These are phyloP conservation scores for Gremmenia infestans DNA, from an alignment of 2,329 filamentous ascomycete genomes.

Conservation along the genomic window DNA sequence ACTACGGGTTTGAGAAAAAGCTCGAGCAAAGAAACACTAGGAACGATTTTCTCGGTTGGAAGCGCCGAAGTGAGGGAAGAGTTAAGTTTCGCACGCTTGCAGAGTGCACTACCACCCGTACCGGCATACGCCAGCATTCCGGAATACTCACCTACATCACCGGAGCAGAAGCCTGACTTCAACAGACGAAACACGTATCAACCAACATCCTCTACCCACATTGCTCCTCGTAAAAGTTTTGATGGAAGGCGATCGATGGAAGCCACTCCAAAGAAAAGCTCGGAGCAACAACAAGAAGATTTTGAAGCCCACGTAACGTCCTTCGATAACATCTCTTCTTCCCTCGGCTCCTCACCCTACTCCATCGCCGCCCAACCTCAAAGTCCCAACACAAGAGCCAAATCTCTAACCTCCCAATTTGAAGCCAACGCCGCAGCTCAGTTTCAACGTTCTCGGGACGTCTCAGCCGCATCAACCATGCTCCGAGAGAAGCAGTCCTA, in stretches of 20 bases:
- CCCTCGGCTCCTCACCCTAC: slow-evolving; percentile 24
- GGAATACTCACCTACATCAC: slow-evolving; percentile 5
- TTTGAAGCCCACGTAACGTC: slow-evolving; percentile 25
- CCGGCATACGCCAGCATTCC: slow-evolving; percentile 16
- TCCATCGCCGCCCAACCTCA: slow-evolving; percentile 1
- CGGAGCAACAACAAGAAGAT: slow-evolving; percentile 12
- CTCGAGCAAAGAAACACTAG: slow-evolving; percentile 26
- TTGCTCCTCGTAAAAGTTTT: slow-evolving; percentile 5
- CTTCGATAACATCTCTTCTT: slow-evolving; percentile 16
- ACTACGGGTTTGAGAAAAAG: slow-evolving; percentile 9
- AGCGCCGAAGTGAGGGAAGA: slow-evolving; percentile 24
- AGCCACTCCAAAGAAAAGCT: background rate
- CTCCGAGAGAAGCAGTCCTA: slow-evolving; percentile 11
- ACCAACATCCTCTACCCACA: background rate
- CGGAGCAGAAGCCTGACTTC: slow-evolving; percentile 7
- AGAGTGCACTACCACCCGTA: slow-evolving; percentile 21
- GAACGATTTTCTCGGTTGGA: slow-evolving; percentile 27
- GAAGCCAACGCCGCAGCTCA: slow-evolving; percentile 19
- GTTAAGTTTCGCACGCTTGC: slow-evolving; percentile 17
- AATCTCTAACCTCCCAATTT: slow-evolving; percentile 22
- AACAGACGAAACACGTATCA: slow-evolving; percentile 16
- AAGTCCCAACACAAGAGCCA: slow-evolving; percentile 10
- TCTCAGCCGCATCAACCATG: slow-evolving; percentile 3
- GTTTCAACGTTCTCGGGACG: slow-evolving; percentile 8
- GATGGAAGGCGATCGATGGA: slow-evolving; percentile 4